Base-by-base conservation (phyloP, 2,329 filamentous ascomycete genomes). In the Rhynchosporium graminicola region DNA sequence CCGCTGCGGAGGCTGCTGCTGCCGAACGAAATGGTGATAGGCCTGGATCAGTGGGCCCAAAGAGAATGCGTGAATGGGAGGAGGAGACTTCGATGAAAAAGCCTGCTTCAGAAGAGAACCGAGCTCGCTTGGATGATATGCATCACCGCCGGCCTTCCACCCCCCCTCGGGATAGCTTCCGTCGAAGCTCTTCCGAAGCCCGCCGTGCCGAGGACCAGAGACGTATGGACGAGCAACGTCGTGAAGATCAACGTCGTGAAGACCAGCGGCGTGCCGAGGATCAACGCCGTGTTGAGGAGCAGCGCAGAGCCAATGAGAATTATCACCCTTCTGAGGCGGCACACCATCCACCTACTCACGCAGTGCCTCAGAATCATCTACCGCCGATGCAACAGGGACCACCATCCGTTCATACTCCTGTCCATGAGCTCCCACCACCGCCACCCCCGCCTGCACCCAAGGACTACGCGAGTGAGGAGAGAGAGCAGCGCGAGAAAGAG, bases 311-410 rank as follows among this genome's bases (percentile, higher is more conserved):
- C 38, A 88, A 87, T 66, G 90, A 95, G 59, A 87, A 83, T 60
- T 97, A 97, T 72, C 91, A 97, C 74, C 92, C 94, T 4, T 97
- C 93, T 0, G 92, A 97, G 76, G 91, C 92, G 60, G 92, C 93
- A 2, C 93, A 97, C 73, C 93, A 96, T 73, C 88, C 88, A 29
- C 87, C 82, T 38, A 83, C 83, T 52, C 87, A 82, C 70, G 78
- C 83, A 20, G 80, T 87, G 66, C 81, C 82, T 28, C 63, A 76
- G 26, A 80, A 77, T 59, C 84, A 83, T 71, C 76, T 88, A 13
- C 85, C 87, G 33, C 84, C 87, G 5, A 87, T 89, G 80, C 85
- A 87, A 70, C 80, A 83, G 62, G 83, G 84, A 38, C 80, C 83
- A 42, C 76, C 77, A 5, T 80, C 83, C 10, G 83, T 86, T n/a